Percentiles rank a stretch among this genome's conserved stretches.
These are phyloP conservation scores for Lipomyces spencermartinsiae DNA, from an alignment of 805 yeast genomes.

Conservation along the genomic window DNA sequence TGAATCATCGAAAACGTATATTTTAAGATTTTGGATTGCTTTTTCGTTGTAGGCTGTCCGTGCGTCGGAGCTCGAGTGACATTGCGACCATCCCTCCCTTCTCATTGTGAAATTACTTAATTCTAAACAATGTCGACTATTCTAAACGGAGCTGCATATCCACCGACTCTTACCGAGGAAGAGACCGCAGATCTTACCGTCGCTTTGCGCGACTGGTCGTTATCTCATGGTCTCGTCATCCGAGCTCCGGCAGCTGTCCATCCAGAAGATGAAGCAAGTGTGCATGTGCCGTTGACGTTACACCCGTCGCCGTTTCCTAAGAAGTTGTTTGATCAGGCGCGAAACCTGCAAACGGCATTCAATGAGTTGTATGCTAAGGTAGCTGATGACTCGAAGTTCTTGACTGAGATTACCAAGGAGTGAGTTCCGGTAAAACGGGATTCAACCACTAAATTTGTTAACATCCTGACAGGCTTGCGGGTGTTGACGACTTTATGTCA, in stretches of 20 bases:
- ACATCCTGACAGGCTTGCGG: constrained; percentile 52
- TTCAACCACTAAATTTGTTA: not conserved
- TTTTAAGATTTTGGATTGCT: not conserved
- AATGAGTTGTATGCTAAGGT: constrained; percentile 77
- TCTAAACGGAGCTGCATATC: constrained; percentile 18
- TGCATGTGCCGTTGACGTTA: constrained; percentile 84
- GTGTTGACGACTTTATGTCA: constrained; percentile 81
- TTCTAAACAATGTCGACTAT: not conserved
- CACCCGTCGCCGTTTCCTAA: constrained; percentile 90
- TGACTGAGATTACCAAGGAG: constrained; percentile 59
- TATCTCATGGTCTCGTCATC: constrained; percentile 40
- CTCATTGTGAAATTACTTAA: not conserved
- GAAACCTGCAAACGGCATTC: constrained; percentile 67
- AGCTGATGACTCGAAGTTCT: constrained; percentile 66
- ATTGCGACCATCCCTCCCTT: no score
- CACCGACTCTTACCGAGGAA: constrained; percentile 24
- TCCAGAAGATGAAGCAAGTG: constrained; percentile 53
- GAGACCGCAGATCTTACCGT: constrained; percentile 8
- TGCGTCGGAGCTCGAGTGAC: not conserved
- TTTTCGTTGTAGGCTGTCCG: not conserved
- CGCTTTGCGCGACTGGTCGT: constrained; percentile 38
- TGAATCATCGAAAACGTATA: not conserved
- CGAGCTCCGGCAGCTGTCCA: constrained; percentile 14
- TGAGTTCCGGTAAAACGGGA: constrained; percentile 14
- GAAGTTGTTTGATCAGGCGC: constrained; percentile 67